Conservation (phyloP, 1,284 basidiomycete genomes). For the Neolentinus lepideus region DNA sequence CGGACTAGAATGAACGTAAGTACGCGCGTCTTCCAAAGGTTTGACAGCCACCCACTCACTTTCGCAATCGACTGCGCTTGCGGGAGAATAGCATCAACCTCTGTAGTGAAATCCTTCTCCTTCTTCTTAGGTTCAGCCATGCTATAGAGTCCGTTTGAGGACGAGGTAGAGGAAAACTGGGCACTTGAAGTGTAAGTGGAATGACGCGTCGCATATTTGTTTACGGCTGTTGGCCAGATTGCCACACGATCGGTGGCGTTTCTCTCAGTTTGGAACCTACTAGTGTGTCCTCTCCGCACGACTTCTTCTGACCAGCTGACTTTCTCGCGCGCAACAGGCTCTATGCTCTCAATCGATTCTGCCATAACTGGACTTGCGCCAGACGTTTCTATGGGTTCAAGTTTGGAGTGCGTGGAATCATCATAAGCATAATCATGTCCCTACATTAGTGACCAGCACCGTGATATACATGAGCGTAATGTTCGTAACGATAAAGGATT, state of each 20-base stretch:
- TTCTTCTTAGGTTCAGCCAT: conserved; percentile 79
- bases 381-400: conserved; percentile 7
- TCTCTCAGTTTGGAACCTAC: neutral
- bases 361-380: too few species aligned
- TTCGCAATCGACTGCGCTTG: conserved; percentile 47
- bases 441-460: conserved; percentile 37
- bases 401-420: conserved; percentile 8
- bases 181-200: conserved; percentile 14
- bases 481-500: conserved; percentile 24
- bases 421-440: conserved; percentile 18
- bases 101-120: conserved; percentile 68
- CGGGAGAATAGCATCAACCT: conserved; percentile 58
- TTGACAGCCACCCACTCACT: conserved; percentile 28
- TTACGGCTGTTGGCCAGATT: conserved; percentile 14
- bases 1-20: conserved; percentile 38
- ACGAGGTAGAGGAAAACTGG: conserved; percentile 20
- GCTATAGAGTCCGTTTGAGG: conserved; percentile 15
- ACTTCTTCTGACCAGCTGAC: neutral
- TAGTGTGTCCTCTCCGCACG: neutral
- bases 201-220: conserved; percentile 60
- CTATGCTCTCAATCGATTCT: too few species aligned
- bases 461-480: conserved; percentile 38
- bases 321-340: neutral
- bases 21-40: neutral
- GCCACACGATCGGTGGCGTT: neutral